Base-by-base conservation (phyloP, 2,329 filamentous ascomycete species). In the Emericellopsis cladophorae region DNA sequence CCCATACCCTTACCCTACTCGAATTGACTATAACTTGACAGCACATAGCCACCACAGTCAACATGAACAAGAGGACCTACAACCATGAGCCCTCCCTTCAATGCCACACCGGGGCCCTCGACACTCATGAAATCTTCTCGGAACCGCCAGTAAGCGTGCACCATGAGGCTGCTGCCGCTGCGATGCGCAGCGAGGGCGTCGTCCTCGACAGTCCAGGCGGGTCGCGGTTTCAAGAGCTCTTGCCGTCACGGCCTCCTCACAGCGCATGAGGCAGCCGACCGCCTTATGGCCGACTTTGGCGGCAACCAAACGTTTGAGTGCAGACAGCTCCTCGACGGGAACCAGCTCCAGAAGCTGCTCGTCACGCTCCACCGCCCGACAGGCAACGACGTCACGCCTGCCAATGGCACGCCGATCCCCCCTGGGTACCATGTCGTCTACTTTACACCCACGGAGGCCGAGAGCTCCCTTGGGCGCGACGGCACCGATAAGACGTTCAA, bases 341-440 rank as follows among this genome's bases (percentile, higher is more conserved):
- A 80, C 47, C 78, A 82, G 51, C 59, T 82, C 0, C 76, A 79
- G 44, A 75, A 76, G 36, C 65, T 83, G 9, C 66, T 68, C 2
- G 57, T 79, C 7, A 79, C 76, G 0, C 67, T 83, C 5, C 64
- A 66, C 18, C 70, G 74, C 2, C 58, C 61, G 1, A 48, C 53
- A n/a, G 15, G 6, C 31, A 51, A 58, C 26, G 52, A 58, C 26
- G 41, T 53, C 1, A 42, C 64, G 0, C 64, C 69, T 0, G 48
- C 56, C 0, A 38, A 50, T 0, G 68, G 69, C 7, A 74, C 72
- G 0, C 65, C 67, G 0, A 45, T 81, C 1, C 76, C 76, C 0
- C 65, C 72, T 0, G 76, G 73, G 2, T 76, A 79, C 46, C 78
- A 82, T 49, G 62, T 82, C 0, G 70, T 68, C 0, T 82, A 81